Percentiles rank a stretch among this genome's conserved stretches.
These are phyloP conservation scores for Ophiostoma fasciatum DNA, from an alignment of 2,329 filamentous ascomycete genomes.

Conservation along the genomic window DNA sequence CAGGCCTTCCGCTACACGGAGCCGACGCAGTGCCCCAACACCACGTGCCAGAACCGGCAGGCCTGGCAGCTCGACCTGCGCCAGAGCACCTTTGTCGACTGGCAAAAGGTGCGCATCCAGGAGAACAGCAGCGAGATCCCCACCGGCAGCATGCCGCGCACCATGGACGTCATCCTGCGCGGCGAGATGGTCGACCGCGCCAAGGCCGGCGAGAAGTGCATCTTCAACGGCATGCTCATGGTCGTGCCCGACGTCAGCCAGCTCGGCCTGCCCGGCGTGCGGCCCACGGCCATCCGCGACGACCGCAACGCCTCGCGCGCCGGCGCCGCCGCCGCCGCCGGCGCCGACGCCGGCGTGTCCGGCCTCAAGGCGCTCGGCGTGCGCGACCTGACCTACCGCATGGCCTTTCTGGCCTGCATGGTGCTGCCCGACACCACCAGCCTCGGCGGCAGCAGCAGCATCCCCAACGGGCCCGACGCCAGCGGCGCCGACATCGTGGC, in stretches of 20 bases:
- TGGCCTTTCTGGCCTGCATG: slow-evolving; percentile 97
- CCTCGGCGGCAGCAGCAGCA: slow-evolving; percentile 55
- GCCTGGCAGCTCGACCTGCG: slow-evolving; percentile 97
- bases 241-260: slow-evolving; percentile 96
- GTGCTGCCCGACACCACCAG: slow-evolving; percentile 77
- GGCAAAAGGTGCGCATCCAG: slow-evolving; percentile 97
- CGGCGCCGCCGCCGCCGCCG: slow-evolving; percentile 64
- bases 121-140: slow-evolving; percentile 98
- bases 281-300: slow-evolving; percentile 72
- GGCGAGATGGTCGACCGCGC: slow-evolving; percentile 96
- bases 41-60: slow-evolving; percentile 69
- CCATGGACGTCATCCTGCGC: slow-evolving; percentile 90
- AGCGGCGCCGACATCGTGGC: slow-evolving; percentile 75
- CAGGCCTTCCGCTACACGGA: slow-evolving; percentile 97
- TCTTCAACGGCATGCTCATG: slow-evolving; percentile 91
- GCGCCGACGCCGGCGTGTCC: slow-evolving; percentile 72
- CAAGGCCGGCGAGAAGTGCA: slow-evolving; percentile 95
- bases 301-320: slow-evolving; percentile 58
- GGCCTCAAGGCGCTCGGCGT: slow-evolving; percentile 89
- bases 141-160: slow-evolving; percentile 95
- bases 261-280: slow-evolving; percentile 72
- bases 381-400: slow-evolving; percentile 81
- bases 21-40: slow-evolving; percentile 86
- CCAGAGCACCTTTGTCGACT: slow-evolving; percentile 95
- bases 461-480: slow-evolving; percentile 24